A percentile compares a stretch with the other conserved stretches of the same genome.
phyloP scores from a whole-genome alignment of 768 basidiomycete species.

The Kwoniella mangroviensis region DNA sequence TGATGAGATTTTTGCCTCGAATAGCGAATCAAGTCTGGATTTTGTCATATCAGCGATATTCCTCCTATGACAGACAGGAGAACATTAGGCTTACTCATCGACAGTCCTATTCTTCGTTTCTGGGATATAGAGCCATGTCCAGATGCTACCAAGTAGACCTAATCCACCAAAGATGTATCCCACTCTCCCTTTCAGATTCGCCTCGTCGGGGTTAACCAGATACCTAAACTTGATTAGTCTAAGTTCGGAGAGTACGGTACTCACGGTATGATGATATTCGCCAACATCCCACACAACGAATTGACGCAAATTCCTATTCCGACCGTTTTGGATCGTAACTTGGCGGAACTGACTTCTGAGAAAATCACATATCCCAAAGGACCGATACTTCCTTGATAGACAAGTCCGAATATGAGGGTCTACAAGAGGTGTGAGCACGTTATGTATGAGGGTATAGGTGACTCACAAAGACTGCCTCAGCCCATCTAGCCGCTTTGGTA shows the following conservation, averaged over 20 bases:
- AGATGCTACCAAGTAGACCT: constrained; percentile 7
- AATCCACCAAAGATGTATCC: constrained; percentile 29
- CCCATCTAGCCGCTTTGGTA: constrained; percentile 27
- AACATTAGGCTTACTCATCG: constrained; percentile 12
- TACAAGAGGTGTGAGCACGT: background rate
- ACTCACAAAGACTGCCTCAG: constrained; percentile 33
- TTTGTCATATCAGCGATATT: background rate
- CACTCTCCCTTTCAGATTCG: constrained; percentile 32
- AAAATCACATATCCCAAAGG: constrained; percentile 18
- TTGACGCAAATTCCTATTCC: constrained; percentile 13
- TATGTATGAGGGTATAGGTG: background rate
- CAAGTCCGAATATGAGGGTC: constrained; percentile 13
- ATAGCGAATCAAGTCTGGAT: constrained; percentile 5
- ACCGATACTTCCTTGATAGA: constrained; percentile 20
- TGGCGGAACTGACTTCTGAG: constrained; percentile 14
- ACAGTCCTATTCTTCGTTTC: constrained; percentile 24
- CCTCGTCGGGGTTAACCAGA: constrained; percentile 33
- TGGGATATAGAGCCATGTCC: constrained; percentile 21
- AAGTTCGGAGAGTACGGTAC: background rate
- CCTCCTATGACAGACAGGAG: background rate
- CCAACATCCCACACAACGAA: constrained; percentile 13
- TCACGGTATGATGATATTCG: constrained; percentile 22
- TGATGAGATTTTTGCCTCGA: constrained; percentile 12
- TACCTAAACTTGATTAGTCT: constrained; percentile 12
- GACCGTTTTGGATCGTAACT: constrained; percentile 11